phyloP scores from a whole-genome alignment of 73 alveolate species.

The Paramecium caudatum region DNA sequence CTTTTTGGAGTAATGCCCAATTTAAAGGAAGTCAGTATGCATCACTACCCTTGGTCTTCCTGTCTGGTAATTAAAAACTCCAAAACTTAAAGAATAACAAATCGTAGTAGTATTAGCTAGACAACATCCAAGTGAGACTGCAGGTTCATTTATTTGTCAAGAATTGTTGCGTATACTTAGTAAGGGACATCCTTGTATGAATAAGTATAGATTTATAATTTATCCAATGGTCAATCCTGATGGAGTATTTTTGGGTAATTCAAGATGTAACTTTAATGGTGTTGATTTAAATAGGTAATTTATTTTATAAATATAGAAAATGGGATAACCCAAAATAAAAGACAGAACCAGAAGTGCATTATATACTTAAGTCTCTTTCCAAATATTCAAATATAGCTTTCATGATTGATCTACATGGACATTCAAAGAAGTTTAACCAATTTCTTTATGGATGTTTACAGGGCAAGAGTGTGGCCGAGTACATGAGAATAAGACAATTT shows the following conservation, averaged over 20 bases:
- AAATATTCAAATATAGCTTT: conserved; percentile 57
- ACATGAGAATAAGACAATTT: conserved; percentile 33
- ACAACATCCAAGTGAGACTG: conserved; percentile 92
- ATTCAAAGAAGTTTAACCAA: conserved; percentile 93
- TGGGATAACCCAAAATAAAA: conserved; percentile 93
- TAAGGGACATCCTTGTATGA: not conserved
- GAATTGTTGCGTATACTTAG: conserved; percentile 28
- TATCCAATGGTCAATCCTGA: conserved; percentile 98
- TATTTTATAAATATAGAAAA: conserved; percentile 75
- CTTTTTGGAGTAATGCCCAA: conserved; percentile 14
- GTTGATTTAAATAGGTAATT: conserved; percentile 88
- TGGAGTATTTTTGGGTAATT: conserved; percentile 97
- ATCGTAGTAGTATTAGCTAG: conserved; percentile 84
- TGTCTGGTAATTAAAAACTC: conserved; percentile 13
- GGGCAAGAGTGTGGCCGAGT: conserved; percentile 34
- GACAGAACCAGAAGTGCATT: conserved; percentile 91
- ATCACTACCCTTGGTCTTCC: conserved; percentile 28
- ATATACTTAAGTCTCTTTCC: not conserved
- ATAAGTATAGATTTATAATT: conserved; percentile 76
- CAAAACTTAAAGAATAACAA: conserved; percentile 13
- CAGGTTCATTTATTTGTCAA: conserved; percentile 75
- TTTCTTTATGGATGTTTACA: conserved; percentile 92
- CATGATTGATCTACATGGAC: conserved; percentile 96
- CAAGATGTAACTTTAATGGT: conserved; percentile 94
- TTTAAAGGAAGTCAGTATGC: conserved; percentile 24